Evolutionary conservation across 495 filamentous ascomycete genomes (phyloP).

Genomic region (Tuber melanosporum): DNA sequence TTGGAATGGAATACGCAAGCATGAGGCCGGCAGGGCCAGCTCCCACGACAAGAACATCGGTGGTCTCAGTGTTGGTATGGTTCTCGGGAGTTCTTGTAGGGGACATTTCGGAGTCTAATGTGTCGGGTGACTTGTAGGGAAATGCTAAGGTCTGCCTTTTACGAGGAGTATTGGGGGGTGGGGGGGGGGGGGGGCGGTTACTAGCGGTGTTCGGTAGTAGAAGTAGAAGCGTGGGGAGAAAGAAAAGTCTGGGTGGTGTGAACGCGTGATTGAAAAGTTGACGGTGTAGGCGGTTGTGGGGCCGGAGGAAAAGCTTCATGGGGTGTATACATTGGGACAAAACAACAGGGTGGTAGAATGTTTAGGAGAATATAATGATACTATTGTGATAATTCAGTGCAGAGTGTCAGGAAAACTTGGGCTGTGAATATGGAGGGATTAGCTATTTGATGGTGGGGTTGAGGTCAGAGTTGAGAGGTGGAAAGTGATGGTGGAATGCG

Average conservation of each 20-base stretch:
- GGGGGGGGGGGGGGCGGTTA: not conserved
- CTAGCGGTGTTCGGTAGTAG: not conserved
- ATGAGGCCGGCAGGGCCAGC: conserved; percentile 66
- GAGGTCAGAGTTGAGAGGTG: not conserved
- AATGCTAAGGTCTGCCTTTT: not conserved
- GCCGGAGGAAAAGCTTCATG: not conserved
- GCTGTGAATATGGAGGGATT: not conserved
- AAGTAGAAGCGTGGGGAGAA: not conserved
- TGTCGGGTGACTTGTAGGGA: not conserved
- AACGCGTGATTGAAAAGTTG: not conserved
- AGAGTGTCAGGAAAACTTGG: not conserved
- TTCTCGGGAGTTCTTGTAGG: conserved; percentile 24
- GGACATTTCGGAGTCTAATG: conserved; percentile 9
- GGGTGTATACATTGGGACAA: not conserved
- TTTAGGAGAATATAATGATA: too few species aligned
- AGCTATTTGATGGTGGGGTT: not conserved
- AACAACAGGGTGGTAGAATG: not conserved
- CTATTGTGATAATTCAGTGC: not conserved
- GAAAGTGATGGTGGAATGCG: not conserved
- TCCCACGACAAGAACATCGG: conserved; percentile 61
- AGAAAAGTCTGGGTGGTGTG: not conserved
- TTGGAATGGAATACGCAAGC: conserved; percentile 50
- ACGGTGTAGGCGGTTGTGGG: not conserved
- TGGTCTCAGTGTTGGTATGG: conserved; percentile 37
- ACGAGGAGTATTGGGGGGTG: not conserved